These are phyloP conservation scores for Cladosporium cucumerinum DNA, from an alignment of 2,329 filamentous ascomycete species.

Conservation along the genomic window DNA sequence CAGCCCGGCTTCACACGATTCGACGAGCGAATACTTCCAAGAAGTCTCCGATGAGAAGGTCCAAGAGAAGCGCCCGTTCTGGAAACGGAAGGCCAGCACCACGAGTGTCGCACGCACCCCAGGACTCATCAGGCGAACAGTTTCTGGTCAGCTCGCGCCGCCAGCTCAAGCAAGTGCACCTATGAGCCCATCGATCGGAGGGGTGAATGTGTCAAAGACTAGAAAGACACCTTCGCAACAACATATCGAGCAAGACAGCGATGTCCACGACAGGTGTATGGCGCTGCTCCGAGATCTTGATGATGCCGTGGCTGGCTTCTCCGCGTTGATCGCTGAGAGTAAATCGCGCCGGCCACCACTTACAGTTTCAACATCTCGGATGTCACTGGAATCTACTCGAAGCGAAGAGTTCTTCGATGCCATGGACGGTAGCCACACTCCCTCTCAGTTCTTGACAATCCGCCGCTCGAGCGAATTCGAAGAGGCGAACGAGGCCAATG, in stretches of 20 bases:
- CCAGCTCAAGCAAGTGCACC: constrained; percentile 39
- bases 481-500: constrained; percentile 56
- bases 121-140: constrained; percentile 45
- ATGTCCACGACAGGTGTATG: constrained; percentile 77
- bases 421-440: constrained; percentile 56
- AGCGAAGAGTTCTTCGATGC: constrained; percentile 95
- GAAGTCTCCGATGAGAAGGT: constrained; percentile 27
- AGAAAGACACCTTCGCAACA: constrained; percentile 9
- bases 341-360: constrained; percentile 67
- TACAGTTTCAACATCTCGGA: constrained; percentile 45
- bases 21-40: constrained; percentile 36
- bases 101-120: constrained; percentile 47
- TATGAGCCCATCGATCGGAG: constrained; percentile 34
- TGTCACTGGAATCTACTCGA: constrained; percentile 78
- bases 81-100: constrained; percentile 78
- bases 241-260: constrained; percentile 27
- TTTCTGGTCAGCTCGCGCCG: constrained; percentile 53
- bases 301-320: constrained; percentile 77
- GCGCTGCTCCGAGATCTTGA: constrained; percentile 83
- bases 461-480: constrained; percentile 69
- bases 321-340: constrained; percentile 69
- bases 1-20: constrained; percentile 35
- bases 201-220: constrained; percentile 37
- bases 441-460: constrained; percentile 71
- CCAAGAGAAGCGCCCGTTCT: constrained; percentile 71